Evolutionary conservation across 202 grass and related monocot species (phyloP).

Genomic region (Zoysia matrella): DNA sequence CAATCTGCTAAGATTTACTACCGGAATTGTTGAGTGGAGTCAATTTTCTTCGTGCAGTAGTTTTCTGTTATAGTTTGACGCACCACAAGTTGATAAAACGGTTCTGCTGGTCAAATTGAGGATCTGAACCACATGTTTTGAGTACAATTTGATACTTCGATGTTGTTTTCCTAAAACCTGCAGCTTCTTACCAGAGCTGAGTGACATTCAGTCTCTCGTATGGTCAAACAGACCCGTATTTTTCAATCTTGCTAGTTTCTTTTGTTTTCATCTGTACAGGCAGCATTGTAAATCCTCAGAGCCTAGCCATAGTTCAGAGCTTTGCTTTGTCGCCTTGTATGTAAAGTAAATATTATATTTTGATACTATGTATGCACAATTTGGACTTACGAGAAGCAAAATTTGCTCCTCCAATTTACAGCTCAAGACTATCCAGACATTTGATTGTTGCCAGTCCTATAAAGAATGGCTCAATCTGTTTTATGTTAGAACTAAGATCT

Average conservation of each 20-base stretch:
- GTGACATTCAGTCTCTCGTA: neutral
- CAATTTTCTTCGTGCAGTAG: neutral
- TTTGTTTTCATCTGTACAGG: too few species aligned
- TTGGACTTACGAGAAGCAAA: too few species aligned
- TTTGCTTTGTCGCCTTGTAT: neutral
- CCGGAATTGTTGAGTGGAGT: neutral
- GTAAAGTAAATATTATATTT: too few species aligned
- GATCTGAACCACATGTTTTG: neutral
- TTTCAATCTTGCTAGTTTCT: neutral
- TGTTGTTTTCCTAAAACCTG: neutral
- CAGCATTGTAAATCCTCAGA: too few species aligned
- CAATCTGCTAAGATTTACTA: neutral
- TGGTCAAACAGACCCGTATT: neutral
- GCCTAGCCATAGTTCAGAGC: too few species aligned
- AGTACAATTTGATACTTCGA: neutral
- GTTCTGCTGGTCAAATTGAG: neutral
- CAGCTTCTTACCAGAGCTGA: neutral
- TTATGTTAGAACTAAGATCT: too few species aligned
- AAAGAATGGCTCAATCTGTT: too few species aligned
- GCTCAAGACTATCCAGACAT: too few species aligned
- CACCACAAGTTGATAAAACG: neutral
- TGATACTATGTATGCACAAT: too few species aligned
- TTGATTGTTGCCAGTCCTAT: too few species aligned
- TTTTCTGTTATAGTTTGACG: neutral
- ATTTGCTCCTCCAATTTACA: too few species aligned